phyloP scores from a whole-genome alignment of 2,329 filamentous ascomycete species.

The Trichoderma endophyticum region DNA sequence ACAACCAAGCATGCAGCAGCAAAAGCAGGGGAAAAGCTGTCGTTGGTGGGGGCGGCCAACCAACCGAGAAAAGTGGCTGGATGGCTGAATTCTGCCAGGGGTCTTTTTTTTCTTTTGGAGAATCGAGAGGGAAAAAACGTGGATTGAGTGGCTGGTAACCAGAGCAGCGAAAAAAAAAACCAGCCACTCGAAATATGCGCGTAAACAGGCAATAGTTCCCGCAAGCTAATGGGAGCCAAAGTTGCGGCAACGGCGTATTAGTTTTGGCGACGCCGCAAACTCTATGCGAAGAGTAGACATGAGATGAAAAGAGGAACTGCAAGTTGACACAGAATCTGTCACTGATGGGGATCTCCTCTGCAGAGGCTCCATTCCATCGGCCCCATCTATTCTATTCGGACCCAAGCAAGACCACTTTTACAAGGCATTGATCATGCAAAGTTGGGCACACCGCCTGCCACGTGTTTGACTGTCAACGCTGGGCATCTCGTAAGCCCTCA shows the following conservation, averaged over 20 bases:
- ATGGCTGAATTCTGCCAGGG: background rate
- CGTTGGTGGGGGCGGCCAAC: background rate
- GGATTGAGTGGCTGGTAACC: background rate
- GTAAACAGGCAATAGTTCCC: background rate
- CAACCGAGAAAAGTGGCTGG: background rate
- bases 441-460: background rate
- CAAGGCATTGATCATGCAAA: background rate
- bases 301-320: background rate
- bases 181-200: background rate
- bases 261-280: background rate
- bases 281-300: background rate
- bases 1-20: background rate
- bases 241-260: background rate
- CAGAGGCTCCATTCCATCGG: background rate
- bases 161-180: background rate
- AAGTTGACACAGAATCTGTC: background rate
- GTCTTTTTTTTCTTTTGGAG: background rate
- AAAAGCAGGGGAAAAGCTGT: background rate
- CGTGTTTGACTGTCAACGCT: conserved; percentile 8
- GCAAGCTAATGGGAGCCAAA: background rate
- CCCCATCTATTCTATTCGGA: background rate
- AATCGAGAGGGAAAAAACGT: background rate
- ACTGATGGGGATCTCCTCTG: background rate
- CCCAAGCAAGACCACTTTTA: background rate
- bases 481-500: background rate